phyloP scores from a whole-genome alignment of 805 yeast species.

The Starmerella powellii region DNA sequence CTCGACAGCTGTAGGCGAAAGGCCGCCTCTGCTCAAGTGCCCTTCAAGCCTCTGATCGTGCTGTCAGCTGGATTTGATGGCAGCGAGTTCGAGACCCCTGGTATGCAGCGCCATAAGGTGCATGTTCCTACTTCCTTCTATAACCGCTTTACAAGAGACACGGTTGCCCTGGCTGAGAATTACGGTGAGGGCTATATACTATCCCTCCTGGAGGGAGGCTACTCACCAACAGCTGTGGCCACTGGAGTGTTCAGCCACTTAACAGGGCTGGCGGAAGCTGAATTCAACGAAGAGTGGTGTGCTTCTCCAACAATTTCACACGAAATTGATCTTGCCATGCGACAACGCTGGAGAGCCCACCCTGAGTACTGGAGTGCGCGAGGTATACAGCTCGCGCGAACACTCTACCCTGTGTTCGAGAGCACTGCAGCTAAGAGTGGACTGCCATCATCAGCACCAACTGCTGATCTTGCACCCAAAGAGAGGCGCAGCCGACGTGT shows the following conservation, averaged over 20 bases:
- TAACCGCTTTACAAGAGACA: slow-evolving; percentile 58
- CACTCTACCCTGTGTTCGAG: slow-evolving; percentile 17
- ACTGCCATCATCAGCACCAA: not conserved
- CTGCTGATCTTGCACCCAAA: not conserved
- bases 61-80: slow-evolving; percentile 85
- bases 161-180: slow-evolving; percentile 52
- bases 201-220: slow-evolving; percentile 75
- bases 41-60: slow-evolving; percentile 49
- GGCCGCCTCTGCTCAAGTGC: slow-evolving; percentile 24
- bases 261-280: slow-evolving; percentile 49
- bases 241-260: slow-evolving; percentile 73
- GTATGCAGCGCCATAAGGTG: slow-evolving; percentile 75
- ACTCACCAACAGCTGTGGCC: slow-evolving; percentile 66
- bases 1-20: slow-evolving; percentile 2
- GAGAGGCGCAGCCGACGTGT: not conserved
- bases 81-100: slow-evolving; percentile 65
- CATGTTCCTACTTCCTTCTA: slow-evolving; percentile 74
- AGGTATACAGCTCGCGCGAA: slow-evolving; percentile 28
- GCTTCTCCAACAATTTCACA: slow-evolving; percentile 42
- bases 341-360: slow-evolving; percentile 43
- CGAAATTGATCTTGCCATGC: slow-evolving; percentile 58
- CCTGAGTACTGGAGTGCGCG: slow-evolving; percentile 21
- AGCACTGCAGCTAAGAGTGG: not conserved
- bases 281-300: slow-evolving; percentile 56
- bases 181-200: slow-evolving; percentile 50